Conservation (phyloP, 2,329 filamentous ascomycete genomes). For the Apiospora arundinis region DNA sequence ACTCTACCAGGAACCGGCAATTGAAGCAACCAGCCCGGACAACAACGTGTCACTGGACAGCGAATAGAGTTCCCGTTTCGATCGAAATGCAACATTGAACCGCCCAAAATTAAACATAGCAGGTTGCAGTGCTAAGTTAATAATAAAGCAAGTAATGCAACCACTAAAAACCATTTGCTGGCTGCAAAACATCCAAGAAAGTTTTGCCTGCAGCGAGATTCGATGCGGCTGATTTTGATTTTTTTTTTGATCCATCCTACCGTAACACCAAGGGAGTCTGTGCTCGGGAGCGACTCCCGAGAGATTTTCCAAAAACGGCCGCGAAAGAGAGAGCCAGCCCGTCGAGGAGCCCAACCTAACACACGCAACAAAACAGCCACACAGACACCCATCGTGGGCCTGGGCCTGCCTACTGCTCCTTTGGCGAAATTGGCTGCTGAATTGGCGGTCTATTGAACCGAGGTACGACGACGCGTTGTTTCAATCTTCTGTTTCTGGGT, state of each 20-base stretch:
- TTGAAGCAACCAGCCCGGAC: neutral
- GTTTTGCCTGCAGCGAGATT: neutral
- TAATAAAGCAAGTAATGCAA: too few relatives aligned
- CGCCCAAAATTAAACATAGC: neutral
- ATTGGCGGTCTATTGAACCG: neutral
- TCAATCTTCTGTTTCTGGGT: neutral
- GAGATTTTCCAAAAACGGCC: neutral
- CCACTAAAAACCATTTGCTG: neutral
- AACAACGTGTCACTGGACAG: neutral
- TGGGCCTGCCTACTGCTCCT: conserved; percentile 6
- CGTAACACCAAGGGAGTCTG: neutral
- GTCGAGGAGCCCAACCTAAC: too few relatives aligned
- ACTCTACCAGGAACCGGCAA: neutral
- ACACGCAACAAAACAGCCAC: neutral
- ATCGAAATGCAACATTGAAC: neutral
- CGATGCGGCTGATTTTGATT: neutral
- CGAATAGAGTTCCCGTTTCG: neutral
- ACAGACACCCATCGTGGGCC: neutral
- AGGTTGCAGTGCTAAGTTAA: neutral
- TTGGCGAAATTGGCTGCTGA: neutral
- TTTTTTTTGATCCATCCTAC: neutral
- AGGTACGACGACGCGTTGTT: neutral
- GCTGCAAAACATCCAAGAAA: neutral
- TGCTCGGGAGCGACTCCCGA: conserved; percentile 3
- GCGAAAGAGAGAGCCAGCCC: neutral